Base-by-base conservation (phyloP, 2,329 filamentous ascomycete genomes). In the Pseudocercospora fuligena region DNA sequence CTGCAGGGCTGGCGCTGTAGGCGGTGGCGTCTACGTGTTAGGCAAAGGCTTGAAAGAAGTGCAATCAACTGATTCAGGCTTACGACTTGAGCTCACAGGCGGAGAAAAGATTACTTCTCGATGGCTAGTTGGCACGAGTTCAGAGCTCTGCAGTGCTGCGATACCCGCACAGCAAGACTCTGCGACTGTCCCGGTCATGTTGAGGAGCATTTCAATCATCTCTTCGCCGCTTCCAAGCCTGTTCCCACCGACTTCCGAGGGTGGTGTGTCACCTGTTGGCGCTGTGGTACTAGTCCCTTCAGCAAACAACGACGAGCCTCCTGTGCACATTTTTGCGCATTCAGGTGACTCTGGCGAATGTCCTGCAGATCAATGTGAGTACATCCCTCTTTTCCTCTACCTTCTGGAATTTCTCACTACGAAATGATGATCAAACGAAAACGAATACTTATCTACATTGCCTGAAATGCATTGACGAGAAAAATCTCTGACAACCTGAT, bases 361-460 rank as follows among this genome's bases (percentile, higher is more conserved):
- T 79, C 94, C 94, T 27, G 71, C 80, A 69, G 89, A 90, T 81
- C 93, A 98, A 88, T 89, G 94, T 99, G 87, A 93, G 94, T 92
- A 57, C 65, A 64, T 49, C 49, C 66, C 67, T 70, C 46, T 43
- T 43, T 67, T 67, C 67, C 16, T 43, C 12, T 60, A 33, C 5
- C 11, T 62, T 14, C 51, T 19, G 12, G 5, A 46, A 23, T 16
- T 27, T 51, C 11, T 47, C 60, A 62, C 40, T 33, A 75, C 85
- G 86, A 85, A 77, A 91, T 93, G 94, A 97, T 98, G 94, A 97
- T 81, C 81, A 82, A 43, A 87, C 82, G 80, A 66, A 82, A 84
- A 85, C 81, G 86, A 96, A 95, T 92, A 94, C 94, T 98, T 98
- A 98, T 97, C 94, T 97, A 98, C 94, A 97, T 98, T 98, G 93